Base-by-base conservation (phyloP, 228 moss, liverwort and hornwort species). In the Sphagnum fallax region DNA sequence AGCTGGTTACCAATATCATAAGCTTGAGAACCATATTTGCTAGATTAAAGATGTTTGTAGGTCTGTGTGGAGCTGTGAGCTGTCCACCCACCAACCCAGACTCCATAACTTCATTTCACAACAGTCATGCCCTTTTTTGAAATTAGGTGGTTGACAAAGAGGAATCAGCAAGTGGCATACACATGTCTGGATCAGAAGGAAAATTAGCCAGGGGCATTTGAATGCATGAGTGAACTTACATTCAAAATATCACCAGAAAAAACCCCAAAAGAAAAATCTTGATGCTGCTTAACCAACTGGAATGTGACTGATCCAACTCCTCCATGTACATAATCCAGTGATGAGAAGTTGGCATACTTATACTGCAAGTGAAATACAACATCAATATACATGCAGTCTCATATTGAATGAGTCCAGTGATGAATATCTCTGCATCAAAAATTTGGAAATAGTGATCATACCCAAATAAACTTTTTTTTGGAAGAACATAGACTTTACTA, bases 201-300 rank as follows among this genome's bases (percentile, higher is more conserved):
- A 48, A 10, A 50, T 66, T 60, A 32, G 32, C 32, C 32, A 32
- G 32, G 32, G 32, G 32, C 32, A 32, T 32, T 32, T 32, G 32
- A 32, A 2, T 32, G 32, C 32, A 32, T 32, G 32, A 32, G 32
- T 32, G 32, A 32, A 32, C 48, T 51, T 75, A 88, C 92, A 16
- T 80, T 16, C 13, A 65, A 73, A 5, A 85, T 72, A 60, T 81
- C 85, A 63, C 92, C 89, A 4, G 85, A 75, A 75, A 92, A 92
- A 65, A 83, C 79, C 48, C 87, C 92, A 48, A 92, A 89, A 14
- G 83, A 75, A 60, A 77, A 88, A 75, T 92, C 77, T 48, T 74
- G 73, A 6, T 90, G 83, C 78, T 90, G 90, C 47, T 89, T 92
- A 66, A 92, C 77, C 62, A 92, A 70, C 51, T 83, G 79, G 64